Conservation (phyloP, 108 stramenopile genomes). For the Aurantiochytrium sp. region DNA sequence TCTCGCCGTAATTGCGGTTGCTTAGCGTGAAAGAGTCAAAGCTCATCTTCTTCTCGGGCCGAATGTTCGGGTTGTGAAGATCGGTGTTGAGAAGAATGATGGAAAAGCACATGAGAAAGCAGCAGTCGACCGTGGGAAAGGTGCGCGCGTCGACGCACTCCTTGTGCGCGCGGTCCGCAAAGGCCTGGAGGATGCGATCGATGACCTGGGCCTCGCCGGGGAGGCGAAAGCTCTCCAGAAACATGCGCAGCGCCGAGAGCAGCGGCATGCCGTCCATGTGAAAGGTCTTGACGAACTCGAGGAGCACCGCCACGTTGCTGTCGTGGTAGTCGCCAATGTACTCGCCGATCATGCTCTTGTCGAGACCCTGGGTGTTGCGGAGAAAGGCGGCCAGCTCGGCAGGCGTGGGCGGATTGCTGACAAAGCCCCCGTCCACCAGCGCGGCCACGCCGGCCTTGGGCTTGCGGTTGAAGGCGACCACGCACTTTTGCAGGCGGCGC, state of each 20-base stretch:
- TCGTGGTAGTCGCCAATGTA: conserved; percentile 83
- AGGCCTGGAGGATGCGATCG: conserved; percentile 89
- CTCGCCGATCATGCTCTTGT: conserved; percentile 76
- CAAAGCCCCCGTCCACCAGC: neutral
- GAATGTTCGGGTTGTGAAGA: conserved; percentile 78
- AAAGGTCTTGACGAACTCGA: conserved; percentile 64
- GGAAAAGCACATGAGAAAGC: conserved; percentile 79
- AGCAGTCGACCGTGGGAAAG: conserved; percentile 82
- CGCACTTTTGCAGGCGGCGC: conserved; percentile 69
- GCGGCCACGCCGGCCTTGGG: neutral
- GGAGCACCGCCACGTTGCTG: conserved; percentile 73
- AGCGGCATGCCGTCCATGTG: conserved; percentile 67
- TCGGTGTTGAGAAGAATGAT: conserved; percentile 91
- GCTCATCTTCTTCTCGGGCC: conserved; percentile 79
- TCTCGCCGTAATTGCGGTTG: conserved; percentile 59
- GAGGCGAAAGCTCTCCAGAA: conserved; percentile 76
- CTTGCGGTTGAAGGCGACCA: conserved; percentile 58
- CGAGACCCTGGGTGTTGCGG: conserved; percentile 73
- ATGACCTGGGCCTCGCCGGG: conserved; percentile 97
- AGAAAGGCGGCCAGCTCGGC: conserved; percentile 72
- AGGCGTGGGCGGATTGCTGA: neutral
- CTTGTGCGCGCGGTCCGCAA: conserved; percentile 47
- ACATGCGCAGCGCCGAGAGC: conserved; percentile 72
- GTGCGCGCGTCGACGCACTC: neutral
- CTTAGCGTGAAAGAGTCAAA: conserved; percentile 78